These are phyloP conservation scores for Diplocarpon rosae DNA, from an alignment of 2,329 filamentous ascomycete species.

Conservation along the genomic window DNA sequence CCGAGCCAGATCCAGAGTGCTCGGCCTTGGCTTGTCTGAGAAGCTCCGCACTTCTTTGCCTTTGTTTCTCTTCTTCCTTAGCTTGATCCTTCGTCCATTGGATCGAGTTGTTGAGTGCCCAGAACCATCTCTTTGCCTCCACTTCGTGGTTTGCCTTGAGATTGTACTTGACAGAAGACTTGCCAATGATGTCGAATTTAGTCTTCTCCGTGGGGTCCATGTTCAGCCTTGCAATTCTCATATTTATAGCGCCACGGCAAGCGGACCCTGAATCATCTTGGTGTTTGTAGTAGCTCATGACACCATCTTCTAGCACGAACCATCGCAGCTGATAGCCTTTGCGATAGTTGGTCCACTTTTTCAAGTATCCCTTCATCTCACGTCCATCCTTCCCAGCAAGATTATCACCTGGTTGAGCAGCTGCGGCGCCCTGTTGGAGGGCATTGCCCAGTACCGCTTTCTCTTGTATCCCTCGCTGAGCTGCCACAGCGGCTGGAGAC, in stretches of 20 bases:
- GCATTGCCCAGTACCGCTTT: constrained; percentile 83
- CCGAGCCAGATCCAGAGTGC: constrained; percentile 38
- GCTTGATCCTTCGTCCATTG: constrained; percentile 98
- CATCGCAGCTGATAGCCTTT: constrained; percentile 93
- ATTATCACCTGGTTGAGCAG: constrained; percentile 45
- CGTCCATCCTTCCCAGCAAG: constrained; percentile 73
- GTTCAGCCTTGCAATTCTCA: constrained; percentile 87
- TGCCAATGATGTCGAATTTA: constrained; percentile 94
- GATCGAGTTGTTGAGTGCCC: constrained; percentile 97
- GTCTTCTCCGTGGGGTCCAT: constrained; percentile 98
- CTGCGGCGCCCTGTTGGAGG: constrained; percentile 39
- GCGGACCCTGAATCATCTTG: constrained; percentile 95
- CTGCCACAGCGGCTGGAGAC: constrained; percentile 86
- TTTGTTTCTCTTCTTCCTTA: constrained; percentile 74
- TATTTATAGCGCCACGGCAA: constrained; percentile 95
- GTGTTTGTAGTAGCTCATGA: constrained; percentile 97
- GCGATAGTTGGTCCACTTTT: constrained; percentile 99
- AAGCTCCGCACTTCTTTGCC: constrained; percentile 62
- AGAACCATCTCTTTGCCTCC: constrained; percentile 97
- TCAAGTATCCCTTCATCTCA: constrained; percentile 97
- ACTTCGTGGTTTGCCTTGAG: constrained; percentile 97
- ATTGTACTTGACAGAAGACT: constrained; percentile 97
- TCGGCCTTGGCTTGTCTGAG: constrained; percentile 72
- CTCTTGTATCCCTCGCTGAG: constrained; percentile 91
- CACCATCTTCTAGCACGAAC: constrained; percentile 96